Evolutionary conservation across 805 yeast genomes (phyloP).

Genomic region (Hanseniaspora pseudoguilliermondii): DNA sequence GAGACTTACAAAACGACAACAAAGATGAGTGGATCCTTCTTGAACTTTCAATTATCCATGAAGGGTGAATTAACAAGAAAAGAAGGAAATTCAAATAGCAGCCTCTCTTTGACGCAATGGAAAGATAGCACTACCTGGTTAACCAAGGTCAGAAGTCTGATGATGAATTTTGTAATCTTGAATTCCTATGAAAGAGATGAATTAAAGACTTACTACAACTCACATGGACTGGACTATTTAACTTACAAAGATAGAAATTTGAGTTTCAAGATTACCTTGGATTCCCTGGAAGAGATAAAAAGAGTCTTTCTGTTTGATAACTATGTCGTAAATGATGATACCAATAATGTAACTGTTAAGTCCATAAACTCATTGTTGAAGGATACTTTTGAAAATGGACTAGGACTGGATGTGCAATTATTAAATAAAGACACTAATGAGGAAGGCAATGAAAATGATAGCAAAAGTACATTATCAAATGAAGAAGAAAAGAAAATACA

Average conservation of each 20-base stretch:
- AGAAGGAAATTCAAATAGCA: not conserved
- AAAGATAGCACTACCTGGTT: conserved; percentile 4
- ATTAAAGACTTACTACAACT: not conserved
- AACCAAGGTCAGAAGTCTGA: not conserved
- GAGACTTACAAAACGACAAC: not conserved
- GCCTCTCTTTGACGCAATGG: conserved; percentile 1
- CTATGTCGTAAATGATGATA: not conserved
- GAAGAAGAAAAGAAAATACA: not conserved
- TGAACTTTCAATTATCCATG: conserved; percentile 1
- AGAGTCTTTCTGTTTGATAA: not conserved
- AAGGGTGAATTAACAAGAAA: conserved; percentile 1
- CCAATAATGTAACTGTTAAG: not conserved
- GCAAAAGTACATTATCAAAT: not conserved
- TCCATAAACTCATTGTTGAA: not conserved
- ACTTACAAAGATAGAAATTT: not conserved
- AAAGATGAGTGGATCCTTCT: not conserved
- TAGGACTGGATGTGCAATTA: not conserved
- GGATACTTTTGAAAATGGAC: not conserved
- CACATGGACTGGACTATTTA: not conserved
- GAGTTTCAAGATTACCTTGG: not conserved
- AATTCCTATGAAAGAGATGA: not conserved
- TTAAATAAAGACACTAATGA: not conserved
- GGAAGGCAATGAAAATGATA: not conserved
- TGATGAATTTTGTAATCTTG: conserved; percentile 2
- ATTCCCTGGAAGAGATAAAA: conserved; percentile 2